Conservation (phyloP, 371 early-diverging fungal genomes). For the Lichtheimia ramosa region DNA sequence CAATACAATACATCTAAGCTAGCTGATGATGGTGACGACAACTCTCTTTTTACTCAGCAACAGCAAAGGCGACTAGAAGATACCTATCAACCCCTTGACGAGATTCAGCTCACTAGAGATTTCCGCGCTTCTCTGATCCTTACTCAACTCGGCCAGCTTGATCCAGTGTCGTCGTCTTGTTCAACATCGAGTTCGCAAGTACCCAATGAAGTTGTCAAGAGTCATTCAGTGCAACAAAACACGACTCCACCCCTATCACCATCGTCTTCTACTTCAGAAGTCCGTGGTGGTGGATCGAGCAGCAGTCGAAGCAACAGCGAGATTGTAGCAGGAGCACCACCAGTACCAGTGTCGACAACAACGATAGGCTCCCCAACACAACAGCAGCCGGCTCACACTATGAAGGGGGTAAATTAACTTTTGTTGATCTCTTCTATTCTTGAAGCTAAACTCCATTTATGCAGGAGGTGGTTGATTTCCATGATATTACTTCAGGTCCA, state of each 20-base stretch:
- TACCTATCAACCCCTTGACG: slow-evolving; percentile 25
- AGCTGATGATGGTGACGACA: neutral
- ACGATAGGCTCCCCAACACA: no score
- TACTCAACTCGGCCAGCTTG: slow-evolving; percentile 25
- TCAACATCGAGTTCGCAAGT: neutral
- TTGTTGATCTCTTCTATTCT: neutral
- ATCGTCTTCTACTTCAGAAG: slow-evolving; percentile 6
- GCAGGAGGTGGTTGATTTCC: slow-evolving; percentile 9
- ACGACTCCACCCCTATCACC: slow-evolving; percentile 13
- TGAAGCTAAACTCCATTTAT: neutral
- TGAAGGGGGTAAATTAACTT: neutral
- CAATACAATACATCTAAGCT: slow-evolving; percentile 2
- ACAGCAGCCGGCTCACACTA: neutral
- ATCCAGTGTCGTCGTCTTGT: neutral
- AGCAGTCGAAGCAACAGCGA: slow-evolving; percentile 7
- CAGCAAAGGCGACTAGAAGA: neutral
- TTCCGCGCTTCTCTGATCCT: slow-evolving; percentile 49
- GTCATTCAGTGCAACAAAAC: neutral
- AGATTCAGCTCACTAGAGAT: slow-evolving; percentile 35
- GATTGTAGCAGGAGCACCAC: neutral
- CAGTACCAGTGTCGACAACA: neutral
- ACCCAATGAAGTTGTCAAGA: neutral
- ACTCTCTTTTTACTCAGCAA: neutral
- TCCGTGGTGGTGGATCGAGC: neutral
- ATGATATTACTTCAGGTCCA: slow-evolving; percentile 9